These are phyloP conservation scores for Casuarina glauca DNA, from an alignment of 306 rosid genomes.

Conservation along the genomic window DNA sequence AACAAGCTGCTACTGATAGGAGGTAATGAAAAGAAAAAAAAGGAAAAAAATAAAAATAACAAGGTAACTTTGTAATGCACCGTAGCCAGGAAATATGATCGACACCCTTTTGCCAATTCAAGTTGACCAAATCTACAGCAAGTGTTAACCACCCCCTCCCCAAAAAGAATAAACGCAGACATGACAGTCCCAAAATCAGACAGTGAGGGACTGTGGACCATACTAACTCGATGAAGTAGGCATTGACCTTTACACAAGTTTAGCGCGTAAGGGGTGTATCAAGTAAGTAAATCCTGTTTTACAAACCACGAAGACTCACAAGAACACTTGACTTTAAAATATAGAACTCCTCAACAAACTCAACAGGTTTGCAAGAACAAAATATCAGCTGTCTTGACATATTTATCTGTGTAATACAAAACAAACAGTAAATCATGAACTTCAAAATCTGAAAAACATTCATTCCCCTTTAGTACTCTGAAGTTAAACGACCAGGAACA, in stretches of 20 bases:
- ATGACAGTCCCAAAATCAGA: too few relatives aligned
- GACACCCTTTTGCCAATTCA: background rate
- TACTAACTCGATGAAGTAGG: background rate
- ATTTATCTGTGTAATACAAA: conserved; percentile 15
- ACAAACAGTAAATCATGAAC: conserved; percentile 11
- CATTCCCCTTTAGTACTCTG: conserved; percentile 12
- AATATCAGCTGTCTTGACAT: background rate
- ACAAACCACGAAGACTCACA: background rate
- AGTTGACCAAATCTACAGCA: background rate
- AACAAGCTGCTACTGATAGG: too few relatives aligned
- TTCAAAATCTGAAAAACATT: conserved; percentile 8
- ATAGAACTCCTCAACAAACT: background rate
- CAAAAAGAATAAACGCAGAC: background rate
- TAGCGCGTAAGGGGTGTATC: background rate
- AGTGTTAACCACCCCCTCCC: too few relatives aligned
- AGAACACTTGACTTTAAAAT: background rate
- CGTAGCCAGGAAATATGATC: background rate
- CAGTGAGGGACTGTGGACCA: too few relatives aligned
- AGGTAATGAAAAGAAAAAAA: background rate
- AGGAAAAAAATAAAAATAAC: too few relatives aligned
- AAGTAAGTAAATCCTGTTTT: background rate
- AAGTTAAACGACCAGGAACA: conserved; percentile 37
- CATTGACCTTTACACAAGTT: background rate
- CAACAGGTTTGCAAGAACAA: background rate
- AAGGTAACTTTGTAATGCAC: background rate